A percentile compares a stretch with the other conserved stretches of the same genome.
Evolutionary conservation across 345 rosid species (phyloP).

Genomic region (Salix dunnii): DNA sequence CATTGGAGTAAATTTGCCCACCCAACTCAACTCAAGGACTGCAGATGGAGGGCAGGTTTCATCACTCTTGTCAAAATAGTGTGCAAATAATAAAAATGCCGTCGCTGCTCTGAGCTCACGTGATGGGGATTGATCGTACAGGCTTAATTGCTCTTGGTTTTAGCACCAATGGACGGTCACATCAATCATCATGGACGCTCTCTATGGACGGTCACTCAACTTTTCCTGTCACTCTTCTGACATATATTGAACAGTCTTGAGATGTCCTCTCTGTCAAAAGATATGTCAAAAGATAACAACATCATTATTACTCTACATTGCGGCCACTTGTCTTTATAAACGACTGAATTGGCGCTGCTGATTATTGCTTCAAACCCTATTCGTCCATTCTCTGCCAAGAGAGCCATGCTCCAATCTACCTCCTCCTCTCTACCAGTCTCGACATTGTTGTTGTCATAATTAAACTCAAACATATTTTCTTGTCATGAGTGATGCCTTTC

Average conservation of each 20-base stretch:
- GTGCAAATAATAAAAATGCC: constrained; percentile 9
- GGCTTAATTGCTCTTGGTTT: constrained; percentile 19
- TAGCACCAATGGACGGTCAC: constrained; percentile 31
- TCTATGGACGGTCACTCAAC: constrained; percentile 1
- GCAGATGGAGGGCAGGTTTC: background rate
- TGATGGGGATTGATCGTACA: constrained; percentile 16
- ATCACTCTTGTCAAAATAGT: background rate
- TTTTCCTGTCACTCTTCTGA: constrained; percentile 6
- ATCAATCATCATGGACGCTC: constrained; percentile 10
- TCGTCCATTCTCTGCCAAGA: constrained; percentile 31
- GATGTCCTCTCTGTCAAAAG: constrained; percentile 21
- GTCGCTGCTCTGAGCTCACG: background rate
- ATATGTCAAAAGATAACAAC: constrained; percentile 17
- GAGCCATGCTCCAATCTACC: constrained; percentile 27
- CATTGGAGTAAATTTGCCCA: constrained; percentile 3
- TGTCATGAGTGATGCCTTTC: constrained; percentile 19
- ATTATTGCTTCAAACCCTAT: constrained; percentile 17
- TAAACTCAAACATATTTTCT: constrained; percentile 3
- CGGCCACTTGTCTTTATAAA: constrained; percentile 6
- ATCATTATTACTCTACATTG: constrained; percentile 12
- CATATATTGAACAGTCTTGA: constrained; percentile 18
- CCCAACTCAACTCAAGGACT: constrained; percentile 20
- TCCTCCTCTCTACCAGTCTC: constrained; percentile 18
- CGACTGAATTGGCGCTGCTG: background rate
- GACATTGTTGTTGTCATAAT: background rate